Conservation (phyloP, 2,329 filamentous ascomycete genomes). For the Aspergillus sp. region DNA sequence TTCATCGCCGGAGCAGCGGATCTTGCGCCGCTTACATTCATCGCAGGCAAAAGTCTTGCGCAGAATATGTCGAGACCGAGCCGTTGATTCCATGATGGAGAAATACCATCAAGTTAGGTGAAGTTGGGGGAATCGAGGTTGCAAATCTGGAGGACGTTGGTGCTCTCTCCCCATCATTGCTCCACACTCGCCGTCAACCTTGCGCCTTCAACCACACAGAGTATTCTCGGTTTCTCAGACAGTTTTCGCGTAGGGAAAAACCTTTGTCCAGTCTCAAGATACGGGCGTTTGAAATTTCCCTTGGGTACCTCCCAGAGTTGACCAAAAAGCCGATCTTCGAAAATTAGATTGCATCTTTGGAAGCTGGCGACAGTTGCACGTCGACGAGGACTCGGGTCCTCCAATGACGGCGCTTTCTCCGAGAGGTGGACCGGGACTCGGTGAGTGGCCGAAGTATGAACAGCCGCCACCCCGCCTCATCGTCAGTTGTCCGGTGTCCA, state of each 20-base stretch:
- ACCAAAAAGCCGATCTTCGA: neutral
- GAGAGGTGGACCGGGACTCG: slow-evolving; percentile 3
- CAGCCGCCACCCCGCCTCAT: neutral
- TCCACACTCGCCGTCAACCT: neutral
- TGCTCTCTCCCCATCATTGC: neutral
- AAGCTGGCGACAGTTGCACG: neutral
- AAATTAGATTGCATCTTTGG: neutral
- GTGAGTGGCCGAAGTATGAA: slow-evolving; percentile 1
- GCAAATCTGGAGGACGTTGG: neutral
- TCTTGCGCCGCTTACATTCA: slow-evolving; percentile 21
- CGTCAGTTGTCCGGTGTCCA: neutral
- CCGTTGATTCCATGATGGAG: neutral
- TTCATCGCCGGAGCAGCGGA: slow-evolving; percentile 21
- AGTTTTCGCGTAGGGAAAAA: neutral
- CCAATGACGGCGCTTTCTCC: slow-evolving; percentile 8
- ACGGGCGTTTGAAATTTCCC: neutral
- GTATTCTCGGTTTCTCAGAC: neutral
- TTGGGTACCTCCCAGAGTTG: neutral
- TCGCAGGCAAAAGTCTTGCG: slow-evolving; percentile 22
- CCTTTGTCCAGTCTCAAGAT: neutral
- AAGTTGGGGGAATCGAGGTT: neutral
- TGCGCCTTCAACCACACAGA: neutral
- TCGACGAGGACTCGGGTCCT: neutral
- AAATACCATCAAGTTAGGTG: neutral
- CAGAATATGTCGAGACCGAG: slow-evolving; percentile 14